Conservation (phyloP, 169 alveolate species). For the Hepatocystis sp. region DNA sequence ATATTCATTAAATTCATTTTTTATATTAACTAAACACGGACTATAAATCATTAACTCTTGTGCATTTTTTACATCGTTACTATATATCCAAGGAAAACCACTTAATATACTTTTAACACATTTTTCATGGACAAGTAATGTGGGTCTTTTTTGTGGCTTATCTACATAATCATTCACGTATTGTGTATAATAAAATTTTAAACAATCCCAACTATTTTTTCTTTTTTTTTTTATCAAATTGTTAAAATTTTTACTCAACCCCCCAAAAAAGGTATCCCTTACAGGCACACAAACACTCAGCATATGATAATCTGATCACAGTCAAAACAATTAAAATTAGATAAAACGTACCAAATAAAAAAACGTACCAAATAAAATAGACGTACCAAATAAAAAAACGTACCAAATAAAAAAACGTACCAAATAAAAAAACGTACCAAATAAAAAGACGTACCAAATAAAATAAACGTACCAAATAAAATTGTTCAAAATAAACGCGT, state of each 20-base stretch:
- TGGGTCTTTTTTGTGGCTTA: slow-evolving; percentile 69
- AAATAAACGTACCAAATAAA: too few relatives aligned
- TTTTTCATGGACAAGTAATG: slow-evolving; percentile 32
- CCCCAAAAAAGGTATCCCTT: slow-evolving; percentile 6
- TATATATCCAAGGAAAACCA: slow-evolving; percentile 78
- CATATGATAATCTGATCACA: not conserved
- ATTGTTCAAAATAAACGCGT: too few relatives aligned
- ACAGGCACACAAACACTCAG: not conserved
- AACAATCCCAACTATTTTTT: too few relatives aligned
- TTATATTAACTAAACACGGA: slow-evolving; percentile 74
- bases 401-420: too few relatives aligned
- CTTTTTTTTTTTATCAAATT: slow-evolving; percentile 6
- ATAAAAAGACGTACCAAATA: too few relatives aligned
- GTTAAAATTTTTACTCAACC: slow-evolving; percentile 5
- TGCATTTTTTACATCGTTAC: slow-evolving; percentile 67
- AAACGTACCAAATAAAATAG: too few relatives aligned
- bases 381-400: too few relatives aligned
- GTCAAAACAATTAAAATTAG: too few relatives aligned
- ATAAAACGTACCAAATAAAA: too few relatives aligned
- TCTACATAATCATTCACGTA: slow-evolving; percentile 19
- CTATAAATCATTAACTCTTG: slow-evolving; percentile 56
- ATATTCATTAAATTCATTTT: slow-evolving; percentile 64
- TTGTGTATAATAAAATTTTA: too few relatives aligned
- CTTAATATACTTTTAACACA: slow-evolving; percentile 51
- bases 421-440: too few relatives aligned